Evolutionary conservation across 116 monocot species (phyloP).

Genomic region (Iris pallida): DNA sequence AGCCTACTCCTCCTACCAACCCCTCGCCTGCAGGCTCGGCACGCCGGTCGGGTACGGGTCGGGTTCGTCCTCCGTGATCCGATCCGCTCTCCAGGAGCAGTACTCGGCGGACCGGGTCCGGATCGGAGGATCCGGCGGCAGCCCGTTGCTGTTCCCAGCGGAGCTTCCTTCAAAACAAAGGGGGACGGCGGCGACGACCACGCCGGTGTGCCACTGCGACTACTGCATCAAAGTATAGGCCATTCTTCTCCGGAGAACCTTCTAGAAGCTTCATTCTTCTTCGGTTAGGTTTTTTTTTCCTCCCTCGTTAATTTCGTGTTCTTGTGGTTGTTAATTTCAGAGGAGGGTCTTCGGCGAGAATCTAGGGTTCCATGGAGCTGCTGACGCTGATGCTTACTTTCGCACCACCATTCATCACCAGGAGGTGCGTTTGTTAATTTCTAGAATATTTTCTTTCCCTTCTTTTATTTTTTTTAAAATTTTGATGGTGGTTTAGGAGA

Average conservation of each 20-base stretch:
- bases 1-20: not conserved
- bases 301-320: not conserved
- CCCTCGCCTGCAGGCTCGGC: not conserved
- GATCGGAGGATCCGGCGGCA: not conserved
- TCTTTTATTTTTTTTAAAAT: not conserved
- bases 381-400: conserved; percentile 13
- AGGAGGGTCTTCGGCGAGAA: conserved; percentile 27
- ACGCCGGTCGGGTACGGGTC: not conserved
- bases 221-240: conserved; percentile 33
- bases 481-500: not conserved
- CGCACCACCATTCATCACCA: conserved; percentile 6
- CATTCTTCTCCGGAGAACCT: not conserved
- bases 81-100: conserved; percentile 14
- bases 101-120: conserved; percentile 19
- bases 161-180: conserved; percentile 83
- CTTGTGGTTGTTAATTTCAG: conserved; percentile 10
- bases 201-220: conserved; percentile 31
- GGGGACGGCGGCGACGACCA: conserved; percentile 1
- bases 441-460: not conserved
- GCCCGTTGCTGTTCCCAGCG: not conserved
- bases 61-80: not conserved
- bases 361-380: not conserved
- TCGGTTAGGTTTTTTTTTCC: not conserved
- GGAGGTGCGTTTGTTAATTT: conserved; percentile 8
- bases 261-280: not conserved